Conservation (phyloP, 148 eudicot species). For the Spergularia bocconei region DNA sequence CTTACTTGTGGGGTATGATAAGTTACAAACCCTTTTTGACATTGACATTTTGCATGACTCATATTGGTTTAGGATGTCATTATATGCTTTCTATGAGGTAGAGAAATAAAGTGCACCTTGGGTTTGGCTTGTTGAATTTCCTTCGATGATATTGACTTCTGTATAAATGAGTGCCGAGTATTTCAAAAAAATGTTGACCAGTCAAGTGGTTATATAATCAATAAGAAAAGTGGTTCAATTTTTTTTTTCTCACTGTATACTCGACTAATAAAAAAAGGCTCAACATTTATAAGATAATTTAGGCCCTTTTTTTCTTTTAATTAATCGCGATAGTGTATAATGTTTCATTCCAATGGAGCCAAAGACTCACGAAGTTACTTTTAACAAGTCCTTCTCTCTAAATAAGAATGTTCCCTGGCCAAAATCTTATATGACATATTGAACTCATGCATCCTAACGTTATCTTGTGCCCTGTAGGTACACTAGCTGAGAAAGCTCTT, state of each 20-base stretch:
- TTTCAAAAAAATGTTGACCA: no score
- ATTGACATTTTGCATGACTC: neutral
- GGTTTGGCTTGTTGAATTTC: neutral
- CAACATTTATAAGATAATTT: no score
- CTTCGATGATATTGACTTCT: neutral
- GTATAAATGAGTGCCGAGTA: neutral
- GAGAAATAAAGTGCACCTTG: neutral
- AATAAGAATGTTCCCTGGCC: neutral
- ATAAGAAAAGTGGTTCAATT: no score
- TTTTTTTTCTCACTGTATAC: no score
- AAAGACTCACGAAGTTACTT: neutral
- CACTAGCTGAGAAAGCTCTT: slow-evolving; percentile 97
- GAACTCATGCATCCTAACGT: neutral
- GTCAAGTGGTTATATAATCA: no score
- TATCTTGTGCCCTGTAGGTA: slow-evolving; percentile 49
- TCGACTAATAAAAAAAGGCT: no score
- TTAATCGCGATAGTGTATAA: no score
- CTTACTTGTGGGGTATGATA: no score
- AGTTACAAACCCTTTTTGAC: no score
- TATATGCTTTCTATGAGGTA: neutral
- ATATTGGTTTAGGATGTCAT: neutral
- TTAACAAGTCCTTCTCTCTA: neutral
- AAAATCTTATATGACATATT: neutral
- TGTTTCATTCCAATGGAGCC: no score
- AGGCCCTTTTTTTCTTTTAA: no score